These are phyloP conservation scores for Barnettozyma pratensis DNA, from an alignment of 805 yeast genomes.

Conservation along the genomic window DNA sequence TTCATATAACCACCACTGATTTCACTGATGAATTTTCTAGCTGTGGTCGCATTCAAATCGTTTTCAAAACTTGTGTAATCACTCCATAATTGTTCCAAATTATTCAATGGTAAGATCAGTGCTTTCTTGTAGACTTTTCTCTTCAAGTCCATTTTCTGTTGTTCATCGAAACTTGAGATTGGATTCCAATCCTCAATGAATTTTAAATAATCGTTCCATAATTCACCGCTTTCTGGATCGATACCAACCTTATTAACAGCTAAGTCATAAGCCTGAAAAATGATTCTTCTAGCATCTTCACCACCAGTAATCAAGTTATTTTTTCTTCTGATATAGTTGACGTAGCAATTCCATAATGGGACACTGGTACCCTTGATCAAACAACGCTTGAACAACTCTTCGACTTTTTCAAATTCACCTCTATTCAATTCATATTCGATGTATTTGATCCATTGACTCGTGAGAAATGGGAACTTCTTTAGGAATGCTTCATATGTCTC, in stretches of 20 bases:
- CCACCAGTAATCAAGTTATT: slow-evolving; percentile 74
- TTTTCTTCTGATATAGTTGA: slow-evolving; percentile 67
- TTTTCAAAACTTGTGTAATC: slow-evolving; percentile 82
- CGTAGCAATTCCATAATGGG: slow-evolving; percentile 69
- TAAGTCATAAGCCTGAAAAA: slow-evolving; percentile 78
- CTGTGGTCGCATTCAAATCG: slow-evolving; percentile 64
- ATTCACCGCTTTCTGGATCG: slow-evolving; percentile 62
- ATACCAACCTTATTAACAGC: slow-evolving; percentile 75
- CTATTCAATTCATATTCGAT: slow-evolving; percentile 58
- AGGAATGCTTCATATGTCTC: slow-evolving; percentile 57
- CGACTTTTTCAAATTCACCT: slow-evolving; percentile 64
- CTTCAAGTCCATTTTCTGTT: slow-evolving; percentile 70
- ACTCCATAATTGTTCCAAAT: slow-evolving; percentile 76
- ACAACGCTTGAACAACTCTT: slow-evolving; percentile 58
- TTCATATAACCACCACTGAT: slow-evolving; percentile 80
- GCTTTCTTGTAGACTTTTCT: slow-evolving; percentile 69
- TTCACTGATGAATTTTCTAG: slow-evolving; percentile 81
- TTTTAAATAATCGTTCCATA: slow-evolving; percentile 82
- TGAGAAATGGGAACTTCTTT: slow-evolving; percentile 59
- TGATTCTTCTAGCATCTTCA: slow-evolving; percentile 67
- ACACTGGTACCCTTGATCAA: slow-evolving; percentile 59
- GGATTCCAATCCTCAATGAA: slow-evolving; percentile 79
- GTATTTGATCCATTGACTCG: slow-evolving; percentile 70
- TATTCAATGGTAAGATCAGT: slow-evolving; percentile 68
- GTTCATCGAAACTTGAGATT: slow-evolving; percentile 75